Conservation (phyloP, 2,329 filamentous ascomycete genomes). For the Fusarium equiseti region DNA sequence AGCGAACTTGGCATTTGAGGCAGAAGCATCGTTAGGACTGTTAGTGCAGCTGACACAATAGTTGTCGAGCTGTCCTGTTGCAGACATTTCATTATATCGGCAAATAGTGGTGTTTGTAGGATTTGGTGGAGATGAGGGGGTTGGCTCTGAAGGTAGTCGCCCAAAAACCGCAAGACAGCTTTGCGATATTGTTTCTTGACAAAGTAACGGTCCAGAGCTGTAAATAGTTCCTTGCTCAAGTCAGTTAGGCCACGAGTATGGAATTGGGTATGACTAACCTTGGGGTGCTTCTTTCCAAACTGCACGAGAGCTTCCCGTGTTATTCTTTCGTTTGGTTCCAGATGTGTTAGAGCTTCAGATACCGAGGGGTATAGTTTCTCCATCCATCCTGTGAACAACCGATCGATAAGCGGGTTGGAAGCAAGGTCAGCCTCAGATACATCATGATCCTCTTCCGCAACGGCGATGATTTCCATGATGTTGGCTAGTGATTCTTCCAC, state of each 20-base stretch:
- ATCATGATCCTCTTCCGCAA: slow-evolving; percentile 69
- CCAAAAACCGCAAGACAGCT: slow-evolving; percentile 74
- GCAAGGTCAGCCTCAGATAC: slow-evolving; percentile 56
- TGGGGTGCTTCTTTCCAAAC: slow-evolving; percentile 77
- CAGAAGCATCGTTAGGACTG: slow-evolving; percentile 82
- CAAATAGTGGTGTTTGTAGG: slow-evolving; percentile 77
- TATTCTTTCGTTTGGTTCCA: slow-evolving; percentile 63
- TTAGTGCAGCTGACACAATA: slow-evolving; percentile 79
- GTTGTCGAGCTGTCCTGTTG: slow-evolving; percentile 83
- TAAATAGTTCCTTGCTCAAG: slow-evolving; percentile 70
- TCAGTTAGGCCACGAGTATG: slow-evolving; percentile 4
- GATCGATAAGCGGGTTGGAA: slow-evolving; percentile 65
- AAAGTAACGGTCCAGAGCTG: slow-evolving; percentile 73
- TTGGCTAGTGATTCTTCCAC: slow-evolving; percentile 74
- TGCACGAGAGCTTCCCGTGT: slow-evolving; percentile 65
- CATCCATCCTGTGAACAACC: slow-evolving; percentile 69
- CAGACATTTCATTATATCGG: slow-evolving; percentile 77
- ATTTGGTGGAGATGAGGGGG: slow-evolving; percentile 84
- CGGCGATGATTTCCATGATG: slow-evolving; percentile 72
- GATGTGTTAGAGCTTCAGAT: slow-evolving; percentile 53
- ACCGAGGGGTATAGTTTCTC: slow-evolving; percentile 57
- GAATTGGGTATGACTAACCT: slow-evolving; percentile 47
- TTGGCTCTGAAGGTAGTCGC: slow-evolving; percentile 78
- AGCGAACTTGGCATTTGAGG: slow-evolving; percentile 83
- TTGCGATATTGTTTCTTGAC: slow-evolving; percentile 73